These are phyloP conservation scores for Erodium moschatum DNA, from an alignment of 441 rosid species.

Conservation along the genomic window DNA sequence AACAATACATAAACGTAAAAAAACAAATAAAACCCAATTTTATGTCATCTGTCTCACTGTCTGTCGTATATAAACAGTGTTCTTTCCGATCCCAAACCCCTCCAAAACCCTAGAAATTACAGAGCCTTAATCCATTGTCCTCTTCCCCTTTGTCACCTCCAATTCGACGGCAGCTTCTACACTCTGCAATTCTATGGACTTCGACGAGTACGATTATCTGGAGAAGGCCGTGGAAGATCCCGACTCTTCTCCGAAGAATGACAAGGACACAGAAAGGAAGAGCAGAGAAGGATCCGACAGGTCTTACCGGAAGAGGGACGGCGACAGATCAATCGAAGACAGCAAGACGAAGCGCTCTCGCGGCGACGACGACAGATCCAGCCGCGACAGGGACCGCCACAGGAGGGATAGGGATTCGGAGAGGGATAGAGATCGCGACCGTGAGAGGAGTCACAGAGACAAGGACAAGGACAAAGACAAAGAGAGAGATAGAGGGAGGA, in stretches of 20 bases:
- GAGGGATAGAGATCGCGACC: slow-evolving; percentile 10
- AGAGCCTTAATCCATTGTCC: neutral
- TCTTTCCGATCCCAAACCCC: neutral
- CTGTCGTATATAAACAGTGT: no score
- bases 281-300: slow-evolving; percentile 31
- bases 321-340: slow-evolving; percentile 21
- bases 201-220: slow-evolving; percentile 88
- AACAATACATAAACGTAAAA: no score
- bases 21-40: no score
- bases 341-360: slow-evolving; percentile 48
- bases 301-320: slow-evolving; percentile 55
- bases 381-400: slow-evolving; percentile 29
- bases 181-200: slow-evolving; percentile 39
- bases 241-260: slow-evolving; percentile 30
- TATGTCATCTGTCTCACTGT: no score
- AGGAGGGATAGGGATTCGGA: neutral
- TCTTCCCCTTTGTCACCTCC: neutral
- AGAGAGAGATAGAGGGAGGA: slow-evolving; percentile 10
- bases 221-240: slow-evolving; percentile 73
- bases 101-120: neutral
- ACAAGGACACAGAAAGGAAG: slow-evolving; percentile 18
- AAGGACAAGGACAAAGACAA: slow-evolving; percentile 24
- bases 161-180: no score
- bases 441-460: slow-evolving; percentile 17
- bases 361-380: slow-evolving; percentile 35